These are phyloP conservation scores for Euphorbia lathyris DNA, from an alignment of 345 rosid genomes.

Conservation along the genomic window DNA sequence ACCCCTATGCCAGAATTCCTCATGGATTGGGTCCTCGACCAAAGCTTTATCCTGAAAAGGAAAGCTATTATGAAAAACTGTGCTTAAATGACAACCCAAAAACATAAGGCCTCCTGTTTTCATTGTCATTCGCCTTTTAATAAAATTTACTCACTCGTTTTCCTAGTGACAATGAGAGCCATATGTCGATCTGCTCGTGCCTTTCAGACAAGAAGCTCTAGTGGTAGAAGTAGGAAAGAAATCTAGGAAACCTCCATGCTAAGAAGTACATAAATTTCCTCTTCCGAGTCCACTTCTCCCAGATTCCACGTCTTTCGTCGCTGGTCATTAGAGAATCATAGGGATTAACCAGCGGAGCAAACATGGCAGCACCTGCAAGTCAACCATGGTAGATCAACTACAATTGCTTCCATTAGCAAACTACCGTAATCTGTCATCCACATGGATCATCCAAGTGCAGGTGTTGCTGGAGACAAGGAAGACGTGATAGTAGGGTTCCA, in stretches of 20 bases:
- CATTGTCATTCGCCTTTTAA: not conserved
- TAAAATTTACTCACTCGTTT: slow-evolving; percentile 42
- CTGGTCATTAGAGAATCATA: slow-evolving; percentile 57
- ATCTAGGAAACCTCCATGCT: slow-evolving; percentile 53
- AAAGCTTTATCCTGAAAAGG: slow-evolving; percentile 53
- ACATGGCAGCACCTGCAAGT: slow-evolving; percentile 57
- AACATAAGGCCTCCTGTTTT: not conserved
- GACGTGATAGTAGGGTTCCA: no score
- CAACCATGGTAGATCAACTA: not conserved
- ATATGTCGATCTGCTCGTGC: slow-evolving; percentile 59
- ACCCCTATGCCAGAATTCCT: slow-evolving; percentile 76
- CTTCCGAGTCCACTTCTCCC: slow-evolving; percentile 54
- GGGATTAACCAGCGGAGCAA: slow-evolving; percentile 72
- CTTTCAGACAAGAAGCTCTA: slow-evolving; percentile 58
- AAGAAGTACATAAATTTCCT: slow-evolving; percentile 60
- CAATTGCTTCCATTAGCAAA: not conserved
- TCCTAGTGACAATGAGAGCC: slow-evolving; percentile 59
- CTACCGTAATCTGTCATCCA: not conserved
- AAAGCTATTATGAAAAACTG: not conserved
- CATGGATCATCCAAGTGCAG: not conserved
- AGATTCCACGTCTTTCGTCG: slow-evolving; percentile 44
- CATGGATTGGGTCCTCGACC: slow-evolving; percentile 63
- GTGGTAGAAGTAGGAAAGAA: slow-evolving; percentile 48
- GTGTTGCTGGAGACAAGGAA: no score
- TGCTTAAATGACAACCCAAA: not conserved